phyloP scores from a whole-genome alignment of 345 rosid genomes.

The Eutrema japonicum region DNA sequence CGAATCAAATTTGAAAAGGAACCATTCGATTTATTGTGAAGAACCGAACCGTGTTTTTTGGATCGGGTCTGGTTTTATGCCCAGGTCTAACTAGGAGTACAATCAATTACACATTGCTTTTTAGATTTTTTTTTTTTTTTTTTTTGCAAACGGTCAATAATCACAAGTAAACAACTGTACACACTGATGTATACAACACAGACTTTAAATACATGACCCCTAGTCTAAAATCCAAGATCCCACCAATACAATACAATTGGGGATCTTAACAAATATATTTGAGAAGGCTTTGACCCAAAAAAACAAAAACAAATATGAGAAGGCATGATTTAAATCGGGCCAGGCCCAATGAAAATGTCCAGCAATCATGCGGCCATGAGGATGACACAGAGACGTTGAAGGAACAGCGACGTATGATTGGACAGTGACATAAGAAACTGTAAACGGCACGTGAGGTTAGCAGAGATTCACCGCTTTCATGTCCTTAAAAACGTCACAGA shows the following conservation, averaged over 20 bases:
- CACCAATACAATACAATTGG: too few relatives aligned
- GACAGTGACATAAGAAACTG: conserved; percentile 46
- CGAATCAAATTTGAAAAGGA: too few relatives aligned
- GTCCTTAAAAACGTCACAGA: conserved; percentile 41
- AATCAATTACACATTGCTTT: background rate
- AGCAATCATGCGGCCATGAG: background rate
- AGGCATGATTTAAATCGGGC: background rate
- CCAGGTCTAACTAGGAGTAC: too few relatives aligned
- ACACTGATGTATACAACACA: background rate
- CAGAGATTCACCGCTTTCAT: conserved; percentile 39
- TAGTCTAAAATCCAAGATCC: background rate
- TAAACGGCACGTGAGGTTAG: conserved; percentile 36
- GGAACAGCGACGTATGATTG: conserved; percentile 43
- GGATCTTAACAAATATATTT: background rate
- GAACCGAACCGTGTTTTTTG: too few relatives aligned
- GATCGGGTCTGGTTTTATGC: too few relatives aligned
- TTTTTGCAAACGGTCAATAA: conserved; percentile 29
- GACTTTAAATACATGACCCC: conserved; percentile 15
- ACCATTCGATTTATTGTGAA: too few relatives aligned
- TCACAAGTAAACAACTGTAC: background rate
- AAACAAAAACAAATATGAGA: background rate
- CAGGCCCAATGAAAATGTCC: conserved; percentile 23
- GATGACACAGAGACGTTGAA: conserved; percentile 4
- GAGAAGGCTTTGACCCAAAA: background rate
- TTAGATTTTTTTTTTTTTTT: background rate